Percentiles rank a stretch among this genome's conserved stretches.
phyloP scores from a whole-genome alignment of 768 basidiomycete species.

The Trametes elegans region DNA sequence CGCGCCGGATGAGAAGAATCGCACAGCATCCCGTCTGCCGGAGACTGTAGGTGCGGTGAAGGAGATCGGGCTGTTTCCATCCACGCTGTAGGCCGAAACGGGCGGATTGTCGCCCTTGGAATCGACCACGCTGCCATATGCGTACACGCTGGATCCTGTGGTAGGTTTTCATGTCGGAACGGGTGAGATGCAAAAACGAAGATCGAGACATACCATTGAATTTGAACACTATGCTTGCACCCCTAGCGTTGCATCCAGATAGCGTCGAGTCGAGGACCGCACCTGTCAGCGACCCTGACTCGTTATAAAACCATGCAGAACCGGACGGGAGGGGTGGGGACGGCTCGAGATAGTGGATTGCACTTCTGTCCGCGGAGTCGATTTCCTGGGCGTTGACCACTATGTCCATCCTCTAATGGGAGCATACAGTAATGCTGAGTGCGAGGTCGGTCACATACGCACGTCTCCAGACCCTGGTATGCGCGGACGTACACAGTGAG shows the following conservation, averaged over 20 bases:
- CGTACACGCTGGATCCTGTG: neutral
- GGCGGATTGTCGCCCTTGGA: neutral
- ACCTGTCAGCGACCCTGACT: neutral
- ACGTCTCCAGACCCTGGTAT: too few species aligned
- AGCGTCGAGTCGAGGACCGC: neutral
- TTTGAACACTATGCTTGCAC: neutral
- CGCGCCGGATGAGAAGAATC: neutral
- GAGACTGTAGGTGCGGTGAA: neutral
- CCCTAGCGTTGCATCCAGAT: neutral
- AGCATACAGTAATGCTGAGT: too few species aligned
- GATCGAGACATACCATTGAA: neutral
- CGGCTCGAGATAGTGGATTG: neutral
- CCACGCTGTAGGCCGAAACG: slow-evolving; percentile 3
- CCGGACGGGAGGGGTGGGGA: neutral
- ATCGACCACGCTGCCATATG: neutral
- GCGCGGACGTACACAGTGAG: too few species aligned
- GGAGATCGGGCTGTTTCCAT: neutral
- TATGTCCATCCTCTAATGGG: too few species aligned
- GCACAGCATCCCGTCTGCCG: neutral
- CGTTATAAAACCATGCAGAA: neutral
- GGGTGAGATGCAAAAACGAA: neutral
- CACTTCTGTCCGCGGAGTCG: neutral
- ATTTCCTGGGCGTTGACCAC: neutral
- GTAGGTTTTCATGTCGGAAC: too few species aligned
- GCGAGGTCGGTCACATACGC: too few species aligned